These are phyloP conservation scores for Murraya paniculata DNA, from an alignment of 345 rosid species.

Conservation along the genomic window DNA sequence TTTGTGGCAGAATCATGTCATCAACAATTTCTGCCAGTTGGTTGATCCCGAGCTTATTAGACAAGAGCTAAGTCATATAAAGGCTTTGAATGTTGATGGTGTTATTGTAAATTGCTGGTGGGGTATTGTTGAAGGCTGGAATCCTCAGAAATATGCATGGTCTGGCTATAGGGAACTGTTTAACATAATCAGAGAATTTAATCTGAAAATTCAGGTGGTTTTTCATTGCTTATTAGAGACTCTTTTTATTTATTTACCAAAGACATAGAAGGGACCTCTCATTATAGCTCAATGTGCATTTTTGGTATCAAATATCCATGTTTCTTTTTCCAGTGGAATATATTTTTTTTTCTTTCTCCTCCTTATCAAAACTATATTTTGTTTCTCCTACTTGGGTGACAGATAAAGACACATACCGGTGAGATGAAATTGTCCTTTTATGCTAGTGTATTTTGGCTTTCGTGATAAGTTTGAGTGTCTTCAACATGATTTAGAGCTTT, in stretches of 20 bases:
- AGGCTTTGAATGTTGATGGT: constrained; percentile 78
- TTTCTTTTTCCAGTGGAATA: background rate
- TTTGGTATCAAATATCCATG: background rate
- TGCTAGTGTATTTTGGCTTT: background rate
- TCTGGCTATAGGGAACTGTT: constrained; percentile 89
- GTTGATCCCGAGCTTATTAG: constrained; percentile 65
- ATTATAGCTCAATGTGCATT: background rate
- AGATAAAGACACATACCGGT: background rate
- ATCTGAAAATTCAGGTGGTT: constrained; percentile 78
- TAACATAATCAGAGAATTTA: constrained; percentile 67
- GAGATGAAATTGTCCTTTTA: background rate
- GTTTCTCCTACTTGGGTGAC: background rate
- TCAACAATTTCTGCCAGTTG: constrained; percentile 77
- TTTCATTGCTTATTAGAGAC: constrained; percentile 4
- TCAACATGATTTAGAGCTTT: background rate
- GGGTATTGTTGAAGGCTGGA: constrained; percentile 96
- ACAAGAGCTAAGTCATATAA: constrained; percentile 71
- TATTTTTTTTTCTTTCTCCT: background rate
- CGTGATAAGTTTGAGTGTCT: background rate
- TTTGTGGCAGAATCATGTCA: constrained; percentile 52
- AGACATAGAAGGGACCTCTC: background rate
- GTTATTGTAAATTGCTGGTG: constrained; percentile 92
- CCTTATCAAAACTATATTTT: background rate
- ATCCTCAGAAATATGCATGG: constrained; percentile 89
- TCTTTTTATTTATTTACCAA: background rate